Evolutionary conservation across 1,284 basidiomycete genomes (phyloP).

Genomic region (Apiotrichum sp.): DNA sequence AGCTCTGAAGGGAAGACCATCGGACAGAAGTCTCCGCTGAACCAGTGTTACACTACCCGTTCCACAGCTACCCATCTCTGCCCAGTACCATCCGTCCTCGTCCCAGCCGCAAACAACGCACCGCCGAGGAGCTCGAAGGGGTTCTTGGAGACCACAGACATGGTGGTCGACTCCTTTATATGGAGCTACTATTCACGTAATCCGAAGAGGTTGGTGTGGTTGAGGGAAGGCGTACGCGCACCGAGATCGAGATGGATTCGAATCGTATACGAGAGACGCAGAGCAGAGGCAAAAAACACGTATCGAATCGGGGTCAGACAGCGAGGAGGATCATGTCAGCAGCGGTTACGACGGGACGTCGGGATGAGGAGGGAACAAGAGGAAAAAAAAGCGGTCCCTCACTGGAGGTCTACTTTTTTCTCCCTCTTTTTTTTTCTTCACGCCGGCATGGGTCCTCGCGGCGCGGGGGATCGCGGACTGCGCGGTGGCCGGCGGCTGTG

Average conservation of each 20-base stretch:
- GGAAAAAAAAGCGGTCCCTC: no score
- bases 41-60: no score
- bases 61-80: no score
- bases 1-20: no score
- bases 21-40: no score
- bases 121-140: slow-evolving; percentile 49
- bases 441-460: not conserved
- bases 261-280: not conserved
- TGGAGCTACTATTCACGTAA: slow-evolving; percentile 13
- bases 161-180: slow-evolving; percentile 28
- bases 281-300: not conserved
- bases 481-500: no score
- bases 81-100: no score
- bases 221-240: not conserved
- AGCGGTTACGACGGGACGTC: not conserved
- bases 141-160: slow-evolving; percentile 49
- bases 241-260: no score
- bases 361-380: no score
- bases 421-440: not conserved
- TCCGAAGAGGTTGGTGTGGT: not conserved
- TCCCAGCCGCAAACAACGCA: slow-evolving; percentile 17
- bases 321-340: not conserved
- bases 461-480: no score
- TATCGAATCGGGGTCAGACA: not conserved
- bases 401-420: no score